Evolutionary conservation across 768 basidiomycete genomes (phyloP), one percentile per base, ranked within the genome.

Genomic region (Russula ochroleuca): DNA sequence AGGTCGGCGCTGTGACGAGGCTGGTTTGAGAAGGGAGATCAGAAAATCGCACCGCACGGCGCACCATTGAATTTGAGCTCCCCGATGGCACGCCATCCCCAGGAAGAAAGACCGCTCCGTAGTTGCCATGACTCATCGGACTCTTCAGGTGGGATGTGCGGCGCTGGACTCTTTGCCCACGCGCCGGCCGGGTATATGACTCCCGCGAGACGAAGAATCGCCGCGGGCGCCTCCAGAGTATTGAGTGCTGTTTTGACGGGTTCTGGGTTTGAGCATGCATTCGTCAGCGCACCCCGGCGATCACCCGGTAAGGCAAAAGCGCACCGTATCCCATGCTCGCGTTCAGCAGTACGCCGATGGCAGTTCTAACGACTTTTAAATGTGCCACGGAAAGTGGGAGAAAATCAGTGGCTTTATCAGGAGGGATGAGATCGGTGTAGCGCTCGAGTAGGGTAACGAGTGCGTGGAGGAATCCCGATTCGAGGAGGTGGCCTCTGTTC

Each of bases 291-390:
- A 56, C 63, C 45, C 17, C 23, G 53, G n/a, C 47, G 37, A 57
- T 49, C 40, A 41, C 9, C 52, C 28, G 8, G 15, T n/a, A 37
- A 51, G 7, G 54, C 17, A 25, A 48, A 19, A n/a, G 73, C 82
- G 58, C 68, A 90, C 92, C 89, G 72, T 84, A 92, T 59, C 85
- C 86, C 48, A 94, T 77, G 67, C 86, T 85, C 14, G 85, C 83
- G 70, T 94, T 94, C 53, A 94, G 75, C 17, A 94, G 78, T 25
- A 88, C 85, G 7, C 92, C 92, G 61, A 94, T 81, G 2, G 88
- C 81, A 8, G 89, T 92, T 70, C 86, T 85, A 65, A 92, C 78
- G 64, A 93, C 78, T 69, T 83, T 86, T 41, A 94, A 79, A 71
- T 92, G 85, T 8, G 81, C 73, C 54, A 82, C 76, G 40, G 85